Evolutionary conservation across 2,329 filamentous ascomycete species (phyloP).

Genomic region (Trichoderma semiorbis): DNA sequence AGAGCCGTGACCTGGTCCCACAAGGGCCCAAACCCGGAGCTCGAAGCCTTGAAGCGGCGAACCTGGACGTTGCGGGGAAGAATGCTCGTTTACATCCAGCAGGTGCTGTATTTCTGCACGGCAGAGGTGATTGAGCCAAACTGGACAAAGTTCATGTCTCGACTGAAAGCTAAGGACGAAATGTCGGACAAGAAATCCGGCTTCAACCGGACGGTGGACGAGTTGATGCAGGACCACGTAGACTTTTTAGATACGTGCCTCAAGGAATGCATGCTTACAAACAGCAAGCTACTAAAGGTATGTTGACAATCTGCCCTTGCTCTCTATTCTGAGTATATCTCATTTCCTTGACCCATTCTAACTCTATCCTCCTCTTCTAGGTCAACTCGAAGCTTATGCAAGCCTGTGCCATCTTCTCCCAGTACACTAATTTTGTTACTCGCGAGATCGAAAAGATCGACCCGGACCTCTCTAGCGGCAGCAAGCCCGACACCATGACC

Average conservation of each 20-base stretch:
- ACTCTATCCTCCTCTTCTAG: slow-evolving; percentile 42
- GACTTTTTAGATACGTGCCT: slow-evolving; percentile 96
- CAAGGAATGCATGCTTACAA: slow-evolving; percentile 98
- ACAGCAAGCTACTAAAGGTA: slow-evolving; percentile 89
- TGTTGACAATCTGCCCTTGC: slow-evolving; percentile 20
- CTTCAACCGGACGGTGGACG: slow-evolving; percentile 75
- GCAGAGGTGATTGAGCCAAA: slow-evolving; percentile 97
- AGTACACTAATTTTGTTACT: slow-evolving; percentile 82
- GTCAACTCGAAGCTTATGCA: slow-evolving; percentile 97
- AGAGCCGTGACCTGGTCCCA: slow-evolving; percentile 79
- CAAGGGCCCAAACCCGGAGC: slow-evolving; percentile 64
- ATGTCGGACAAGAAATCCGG: slow-evolving; percentile 27
- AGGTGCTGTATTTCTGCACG: slow-evolving; percentile 94
- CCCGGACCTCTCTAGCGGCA: slow-evolving; percentile 65
- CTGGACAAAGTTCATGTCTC: slow-evolving; percentile 90
- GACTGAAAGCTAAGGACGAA: slow-evolving; percentile 58
- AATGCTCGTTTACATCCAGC: slow-evolving; percentile 97
- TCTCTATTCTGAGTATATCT: neutral
- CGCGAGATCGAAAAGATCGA: slow-evolving; percentile 82
- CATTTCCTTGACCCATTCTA: neutral
- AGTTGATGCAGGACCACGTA: slow-evolving; percentile 98
- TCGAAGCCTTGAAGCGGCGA: slow-evolving; percentile 89
- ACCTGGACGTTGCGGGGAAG: slow-evolving; percentile 88
- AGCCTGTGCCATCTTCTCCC: slow-evolving; percentile 90
- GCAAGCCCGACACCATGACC: slow-evolving; percentile 58